phyloP scores from a whole-genome alignment of 805 yeast genomes.

The Helenozyma baotianmanensis region DNA sequence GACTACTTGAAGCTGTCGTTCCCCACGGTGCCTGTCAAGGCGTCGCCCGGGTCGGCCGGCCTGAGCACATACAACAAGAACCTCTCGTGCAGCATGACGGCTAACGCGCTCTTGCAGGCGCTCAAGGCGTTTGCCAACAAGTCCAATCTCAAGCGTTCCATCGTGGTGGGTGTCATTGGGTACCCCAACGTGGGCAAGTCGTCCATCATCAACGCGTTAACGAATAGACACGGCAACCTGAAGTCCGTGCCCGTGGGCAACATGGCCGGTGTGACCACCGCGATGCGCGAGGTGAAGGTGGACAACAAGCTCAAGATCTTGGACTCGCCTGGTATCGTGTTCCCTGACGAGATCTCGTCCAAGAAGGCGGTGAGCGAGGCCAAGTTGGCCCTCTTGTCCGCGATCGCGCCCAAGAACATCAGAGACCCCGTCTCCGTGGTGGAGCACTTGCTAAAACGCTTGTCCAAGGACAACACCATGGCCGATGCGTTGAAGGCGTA shows the following conservation, averaged over 20 bases:
- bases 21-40: slow-evolving; percentile 88
- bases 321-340: slow-evolving; percentile 97
- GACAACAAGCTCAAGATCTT: slow-evolving; percentile 84
- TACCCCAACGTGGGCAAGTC: slow-evolving; percentile 98
- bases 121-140: slow-evolving; percentile 82
- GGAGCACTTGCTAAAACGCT: slow-evolving; percentile 66
- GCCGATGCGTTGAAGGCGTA: slow-evolving; percentile 68
- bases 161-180: slow-evolving; percentile 93
- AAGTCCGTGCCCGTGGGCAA: slow-evolving; percentile 95
- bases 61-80: slow-evolving; percentile 67
- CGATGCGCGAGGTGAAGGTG: slow-evolving; percentile 85
- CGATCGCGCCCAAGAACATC: slow-evolving; percentile 82
- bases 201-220: slow-evolving; percentile 84
- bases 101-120: slow-evolving; percentile 69
- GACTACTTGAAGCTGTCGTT: slow-evolving; percentile 71
- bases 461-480: slow-evolving; percentile 71
- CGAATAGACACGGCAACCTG: slow-evolving; percentile 68
- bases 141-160: slow-evolving; percentile 81
- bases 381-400: slow-evolving; percentile 82
- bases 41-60: slow-evolving; percentile 70
- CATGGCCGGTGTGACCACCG: slow-evolving; percentile 94
- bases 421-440: slow-evolving; percentile 83
- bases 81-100: slow-evolving; percentile 65
- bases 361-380: slow-evolving; percentile 55
- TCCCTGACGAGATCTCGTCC: slow-evolving; percentile 58